Conservation (phyloP, 1,139 yeast genomes). For the Taiozyma onychis region DNA sequence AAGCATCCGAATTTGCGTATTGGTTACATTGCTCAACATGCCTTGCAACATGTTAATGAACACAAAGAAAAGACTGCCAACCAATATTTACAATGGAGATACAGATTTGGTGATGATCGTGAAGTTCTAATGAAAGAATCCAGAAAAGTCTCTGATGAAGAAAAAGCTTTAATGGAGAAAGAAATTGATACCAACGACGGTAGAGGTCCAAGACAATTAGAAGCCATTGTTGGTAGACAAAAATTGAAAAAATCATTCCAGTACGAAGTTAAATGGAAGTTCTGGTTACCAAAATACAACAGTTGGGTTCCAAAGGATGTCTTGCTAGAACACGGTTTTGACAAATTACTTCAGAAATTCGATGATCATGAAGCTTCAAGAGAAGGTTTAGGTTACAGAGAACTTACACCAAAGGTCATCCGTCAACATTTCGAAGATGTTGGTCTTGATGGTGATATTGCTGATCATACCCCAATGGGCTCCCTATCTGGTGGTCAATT, state of each 20-base stretch:
- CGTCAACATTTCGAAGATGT: conserved; percentile 96
- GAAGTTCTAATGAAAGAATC: conserved; percentile 93
- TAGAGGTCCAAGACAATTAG: conserved; percentile 81
- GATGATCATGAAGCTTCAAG: conserved; percentile 98
- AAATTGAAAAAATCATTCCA: conserved; percentile 94
- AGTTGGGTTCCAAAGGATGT: conserved; percentile 88
- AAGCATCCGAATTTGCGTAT: conserved; percentile 97
- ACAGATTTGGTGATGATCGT: conserved; percentile 95
- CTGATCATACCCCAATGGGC: conserved; percentile 96
- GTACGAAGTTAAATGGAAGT: conserved; percentile 93
- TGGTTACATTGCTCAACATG: conserved; percentile 98
- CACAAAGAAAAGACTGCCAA: conserved; percentile 98
- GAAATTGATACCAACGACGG: conserved; percentile 82
- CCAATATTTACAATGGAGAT: conserved; percentile 98
- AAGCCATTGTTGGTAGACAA: conserved; percentile 95
- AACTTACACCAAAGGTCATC: conserved; percentile 83
- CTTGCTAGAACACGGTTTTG: conserved; percentile 76
- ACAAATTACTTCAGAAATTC: conserved; percentile 82
- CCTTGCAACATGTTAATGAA: conserved; percentile 92
- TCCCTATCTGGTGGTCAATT: conserved; percentile 97
- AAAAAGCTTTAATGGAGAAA: conserved; percentile 71
- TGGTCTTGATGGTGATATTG: conserved; percentile 96
- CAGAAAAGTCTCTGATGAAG: conserved; percentile 81
- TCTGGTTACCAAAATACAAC: conserved; percentile 88
- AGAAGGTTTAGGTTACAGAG: conserved; percentile 97